phyloP scores from a whole-genome alignment of 345 rosid genomes.

The Murraya koenigii region DNA sequence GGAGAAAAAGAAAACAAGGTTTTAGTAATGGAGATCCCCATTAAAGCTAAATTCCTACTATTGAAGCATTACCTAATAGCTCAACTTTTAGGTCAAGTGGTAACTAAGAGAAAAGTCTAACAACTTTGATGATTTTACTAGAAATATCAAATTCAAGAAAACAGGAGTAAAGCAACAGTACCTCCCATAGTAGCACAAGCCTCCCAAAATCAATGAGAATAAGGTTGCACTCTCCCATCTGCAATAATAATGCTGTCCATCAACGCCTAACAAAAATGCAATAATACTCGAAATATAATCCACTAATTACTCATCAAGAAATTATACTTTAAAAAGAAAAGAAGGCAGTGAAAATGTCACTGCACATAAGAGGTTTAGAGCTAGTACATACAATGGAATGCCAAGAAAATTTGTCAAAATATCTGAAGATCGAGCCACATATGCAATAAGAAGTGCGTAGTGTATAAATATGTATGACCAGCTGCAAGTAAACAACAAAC shows the following conservation, averaged over 20 bases:
- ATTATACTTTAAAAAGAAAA: background rate
- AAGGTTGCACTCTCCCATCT: conserved; percentile 91
- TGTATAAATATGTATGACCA: conserved; percentile 94
- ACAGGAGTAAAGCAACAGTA: conserved; percentile 19
- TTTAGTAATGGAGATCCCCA: no score
- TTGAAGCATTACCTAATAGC: no score
- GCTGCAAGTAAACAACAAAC: conserved; percentile 51
- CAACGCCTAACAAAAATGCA: conserved; percentile 25
- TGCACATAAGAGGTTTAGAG: conserved; percentile 1
- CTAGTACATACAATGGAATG: conserved; percentile 63
- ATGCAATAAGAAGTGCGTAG: conserved; percentile 85
- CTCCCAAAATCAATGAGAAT: conserved; percentile 70
- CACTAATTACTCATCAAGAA: background rate
- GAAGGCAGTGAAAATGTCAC: background rate
- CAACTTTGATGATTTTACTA: background rate
- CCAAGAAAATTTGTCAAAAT: conserved; percentile 70
- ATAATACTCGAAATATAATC: conserved; percentile 15
- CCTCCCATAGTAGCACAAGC: conserved; percentile 94
- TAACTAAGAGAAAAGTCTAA: no score
- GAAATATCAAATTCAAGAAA: conserved; percentile 5
- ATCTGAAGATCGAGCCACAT: conserved; percentile 94
- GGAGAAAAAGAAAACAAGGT: no score
- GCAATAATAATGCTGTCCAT: conserved; percentile 43
- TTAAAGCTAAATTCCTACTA: no score
- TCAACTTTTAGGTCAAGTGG: no score